Evolutionary conservation across 2,329 filamentous ascomycete species (phyloP), one percentile per base, ranked within the genome.

Genomic region (Diplodia sapinea): DNA sequence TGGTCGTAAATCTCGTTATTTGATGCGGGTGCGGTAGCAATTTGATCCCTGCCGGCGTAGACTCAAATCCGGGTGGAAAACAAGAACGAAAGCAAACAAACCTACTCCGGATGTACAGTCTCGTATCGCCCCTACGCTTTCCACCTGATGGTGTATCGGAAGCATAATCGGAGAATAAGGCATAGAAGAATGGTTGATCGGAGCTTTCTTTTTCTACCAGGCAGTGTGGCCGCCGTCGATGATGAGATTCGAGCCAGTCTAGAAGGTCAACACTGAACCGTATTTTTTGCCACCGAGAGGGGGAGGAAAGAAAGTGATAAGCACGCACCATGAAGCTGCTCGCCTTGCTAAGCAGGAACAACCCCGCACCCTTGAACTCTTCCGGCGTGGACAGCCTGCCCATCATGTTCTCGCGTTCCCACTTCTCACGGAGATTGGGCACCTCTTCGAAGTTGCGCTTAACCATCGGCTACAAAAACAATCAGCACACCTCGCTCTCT

Each of bases 351-450:
- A 79, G 65, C 68, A 79, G 70, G 68, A 79, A 79, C 51, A 79
- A 31, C 0, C 72, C 76, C 3, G 71, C 75, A 4, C 74, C 74
- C 67, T 76, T 77, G 69, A 75, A 79, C 65, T 78, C 77, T 63
- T 78, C 76, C 0, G 77, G 74, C 17, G 47, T 72, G 52, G 73
- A 75, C 49, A 79, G 64, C 64, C 76, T 68, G 1, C 75, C 88
- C 56, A 96, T 83, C 92, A 96, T 95, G 78, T 93, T 96, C 78
- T 93, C 89, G 72, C 86, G 87, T 49, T 91, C 87, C 93, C 93
- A 96, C 70, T 88, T 85, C 29, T 74, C 72, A 43, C 73, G 75
- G 56, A 77, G 82, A 72, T 91, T 89, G 0, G 91, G 90, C 69
- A 88, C 90, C 71, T 90, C 85, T 70, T 89, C 85, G 74, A 96